Base-by-base conservation (phyloP, 805 yeast species). In the Ogataea haglerorum region DNA sequence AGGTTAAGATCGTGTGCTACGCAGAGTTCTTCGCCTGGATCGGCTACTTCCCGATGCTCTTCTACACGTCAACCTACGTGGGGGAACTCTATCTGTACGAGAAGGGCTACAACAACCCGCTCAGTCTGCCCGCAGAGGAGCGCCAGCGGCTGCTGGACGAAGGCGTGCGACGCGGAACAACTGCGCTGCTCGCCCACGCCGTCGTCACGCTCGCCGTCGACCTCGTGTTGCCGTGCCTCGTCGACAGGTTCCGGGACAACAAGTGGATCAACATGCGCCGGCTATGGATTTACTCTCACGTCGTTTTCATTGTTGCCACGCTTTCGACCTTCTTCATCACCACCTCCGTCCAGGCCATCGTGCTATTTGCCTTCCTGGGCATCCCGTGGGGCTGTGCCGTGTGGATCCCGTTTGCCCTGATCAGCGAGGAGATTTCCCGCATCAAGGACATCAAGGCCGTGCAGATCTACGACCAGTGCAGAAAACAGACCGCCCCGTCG, bases 21-120 rank as follows among this genome's bases (percentile, higher is more conserved):
- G 76, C 78, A 2, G 82, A 80, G 54, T 74, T 79, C 43, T 75
- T 75, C 57, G 84, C 84, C 1, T 80, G 85, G 85, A 72, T 79
- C 30, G 83, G 83, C 1, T 80, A 81, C 62, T 80, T 80, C 60
- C 82, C 82, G 2, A 70, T 80, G 73, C 54, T 80, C 21, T 80
- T 79, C 46, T 80, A 79, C 51, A 78, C 83, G 3, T 75, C 85
- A 2, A 77, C 83, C 0, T 80, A 78, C 56, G 83, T 80, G 13
- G 82, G 82, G 0, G 83, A 76, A 43, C 59, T 80, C 12, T 78
- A 75, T 58, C 60, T 67, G 23, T 63, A 56, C 30, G 74, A 74
- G 42, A 43, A 52, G 10, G 66, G 76, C 4, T 55, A 56, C 17
- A 54, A 65, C 13, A 67, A 62, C 30, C 66, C 69, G 2, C 64